Evolutionary conservation across 2,329 filamentous ascomycete species (phyloP).

Genomic region (Fulvia fulva): DNA sequence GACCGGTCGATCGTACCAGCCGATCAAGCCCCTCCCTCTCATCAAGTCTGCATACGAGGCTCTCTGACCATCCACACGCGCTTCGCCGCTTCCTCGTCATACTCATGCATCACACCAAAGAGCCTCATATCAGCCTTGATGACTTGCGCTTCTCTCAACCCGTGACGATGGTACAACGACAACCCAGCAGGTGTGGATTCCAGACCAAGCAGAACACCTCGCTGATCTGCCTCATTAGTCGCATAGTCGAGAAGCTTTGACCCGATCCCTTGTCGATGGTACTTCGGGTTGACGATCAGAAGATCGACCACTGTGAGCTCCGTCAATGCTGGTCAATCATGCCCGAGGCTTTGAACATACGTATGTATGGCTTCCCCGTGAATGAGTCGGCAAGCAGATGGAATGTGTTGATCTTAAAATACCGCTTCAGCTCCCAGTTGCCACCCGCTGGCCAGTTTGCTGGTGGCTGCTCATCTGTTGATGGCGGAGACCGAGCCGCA

Average conservation of each 20-base stretch:
- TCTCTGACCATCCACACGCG: conserved; percentile 26
- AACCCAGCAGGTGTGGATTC: conserved; percentile 12
- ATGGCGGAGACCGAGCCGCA: conserved; percentile 1
- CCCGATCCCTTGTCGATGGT: conserved; percentile 9
- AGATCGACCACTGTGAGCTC: conserved; percentile 5
- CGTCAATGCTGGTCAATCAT: not conserved
- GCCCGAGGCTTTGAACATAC: too few relatives aligned
- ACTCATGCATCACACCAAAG: conserved; percentile 21
- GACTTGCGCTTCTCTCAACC: conserved; percentile 9
- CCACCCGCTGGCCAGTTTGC: conserved; percentile 21
- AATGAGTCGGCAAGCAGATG: conserved; percentile 14
- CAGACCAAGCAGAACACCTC: conserved; percentile 6
- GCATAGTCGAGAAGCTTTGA: conserved; percentile 5
- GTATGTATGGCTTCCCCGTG: conserved; percentile 19
- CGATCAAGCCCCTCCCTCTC: too few relatives aligned
- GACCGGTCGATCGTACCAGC: not conserved
- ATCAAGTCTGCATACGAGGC: not conserved
- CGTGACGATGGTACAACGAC: conserved; percentile 7
- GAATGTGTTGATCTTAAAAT: conserved; percentile 18
- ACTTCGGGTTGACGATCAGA: conserved; percentile 4
- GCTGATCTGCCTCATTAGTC: conserved; percentile 6
- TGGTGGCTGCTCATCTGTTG: conserved; percentile 17
- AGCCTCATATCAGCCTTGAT: conserved; percentile 25
- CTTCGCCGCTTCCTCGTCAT: conserved; percentile 25
- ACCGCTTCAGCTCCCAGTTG: conserved; percentile 23